Percentiles rank a stretch among this genome's conserved stretches.
Evolutionary conservation across 106 monocot genomes (phyloP).

Genomic region (Gastrodia elata): DNA sequence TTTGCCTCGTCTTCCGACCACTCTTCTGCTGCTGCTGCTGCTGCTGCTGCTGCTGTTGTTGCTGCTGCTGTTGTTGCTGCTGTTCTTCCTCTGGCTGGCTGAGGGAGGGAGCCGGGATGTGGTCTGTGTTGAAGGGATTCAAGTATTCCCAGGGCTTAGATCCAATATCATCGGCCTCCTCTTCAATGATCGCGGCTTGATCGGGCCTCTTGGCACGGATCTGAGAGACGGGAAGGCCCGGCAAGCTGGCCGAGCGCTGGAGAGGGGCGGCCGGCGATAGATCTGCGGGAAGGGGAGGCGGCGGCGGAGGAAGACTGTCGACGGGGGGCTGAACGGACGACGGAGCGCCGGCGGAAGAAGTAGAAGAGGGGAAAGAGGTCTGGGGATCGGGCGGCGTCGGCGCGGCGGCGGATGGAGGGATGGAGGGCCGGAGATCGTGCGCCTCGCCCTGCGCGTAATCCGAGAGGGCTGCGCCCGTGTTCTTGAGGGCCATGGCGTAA

Average conservation of each 20-base stretch:
- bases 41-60: slow-evolving; percentile 5
- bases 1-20: slow-evolving; percentile 18
- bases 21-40: slow-evolving; percentile 6
- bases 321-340: slow-evolving; percentile 18
- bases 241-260: slow-evolving; percentile 69
- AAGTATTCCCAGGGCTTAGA: slow-evolving; percentile 32
- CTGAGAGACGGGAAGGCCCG: slow-evolving; percentile 35
- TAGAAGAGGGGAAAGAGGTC: slow-evolving; percentile 7
- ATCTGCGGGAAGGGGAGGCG: slow-evolving; percentile 51
- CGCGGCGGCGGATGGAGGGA: slow-evolving; percentile 7
- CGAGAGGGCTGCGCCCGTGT: slow-evolving; percentile 74
- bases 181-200: slow-evolving; percentile 39
- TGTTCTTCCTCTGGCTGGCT: slow-evolving; percentile 27
- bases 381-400: slow-evolving; percentile 7
- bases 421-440: slow-evolving; percentile 3
- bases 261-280: slow-evolving; percentile 31
- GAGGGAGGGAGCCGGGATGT: slow-evolving; percentile 30
- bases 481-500: slow-evolving; percentile 50
- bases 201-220: slow-evolving; percentile 7
- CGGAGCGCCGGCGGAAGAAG: background rate
- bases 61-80: slow-evolving; percentile 6
- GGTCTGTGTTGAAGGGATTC: slow-evolving; percentile 36
- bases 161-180: slow-evolving; percentile 18
- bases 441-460: slow-evolving; percentile 56
- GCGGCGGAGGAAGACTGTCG: slow-evolving; percentile 41